These are phyloP conservation scores for Lipomyces sp. DNA, from an alignment of 805 yeast genomes.

Conservation along the genomic window DNA sequence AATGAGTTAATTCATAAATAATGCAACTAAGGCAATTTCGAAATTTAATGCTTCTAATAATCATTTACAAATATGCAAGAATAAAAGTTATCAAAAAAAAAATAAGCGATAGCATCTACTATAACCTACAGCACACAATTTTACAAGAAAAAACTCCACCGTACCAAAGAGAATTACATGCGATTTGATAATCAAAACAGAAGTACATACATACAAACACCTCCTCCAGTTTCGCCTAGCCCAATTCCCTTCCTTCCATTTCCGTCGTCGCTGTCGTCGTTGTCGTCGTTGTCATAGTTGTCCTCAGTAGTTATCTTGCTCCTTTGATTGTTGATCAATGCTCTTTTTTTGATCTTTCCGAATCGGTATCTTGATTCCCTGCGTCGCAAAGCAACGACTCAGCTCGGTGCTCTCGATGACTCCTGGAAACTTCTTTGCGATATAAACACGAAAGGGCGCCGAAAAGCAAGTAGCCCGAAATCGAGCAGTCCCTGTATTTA, in stretches of 20 bases:
- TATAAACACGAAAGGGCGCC: conserved; percentile 41
- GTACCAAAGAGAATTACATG: too few relatives aligned
- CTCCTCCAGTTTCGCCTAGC: background rate
- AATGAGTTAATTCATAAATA: too few relatives aligned
- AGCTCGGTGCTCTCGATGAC: conserved; percentile 44
- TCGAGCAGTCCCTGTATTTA: conserved; percentile 29
- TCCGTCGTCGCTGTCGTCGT: background rate
- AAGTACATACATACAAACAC: too few relatives aligned
- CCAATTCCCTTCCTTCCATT: background rate
- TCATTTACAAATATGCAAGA: too few relatives aligned
- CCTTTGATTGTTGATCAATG: background rate
- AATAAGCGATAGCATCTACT: too few relatives aligned
- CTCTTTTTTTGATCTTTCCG: conserved; percentile 32
- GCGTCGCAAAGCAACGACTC: conserved; percentile 44
- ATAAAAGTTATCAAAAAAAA: too few relatives aligned
- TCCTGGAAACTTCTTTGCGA: conserved; percentile 48
- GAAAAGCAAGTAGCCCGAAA: conserved; percentile 37
- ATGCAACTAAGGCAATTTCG: too few relatives aligned
- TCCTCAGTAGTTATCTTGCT: background rate
- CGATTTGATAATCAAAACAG: too few relatives aligned
- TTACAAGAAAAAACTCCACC: too few relatives aligned
- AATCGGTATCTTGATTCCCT: conserved; percentile 45
- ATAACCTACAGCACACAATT: too few relatives aligned
- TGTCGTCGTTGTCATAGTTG: background rate
- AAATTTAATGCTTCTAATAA: too few relatives aligned